phyloP scores from a whole-genome alignment of 805 yeast genomes.

The Priceomyces castillae region DNA sequence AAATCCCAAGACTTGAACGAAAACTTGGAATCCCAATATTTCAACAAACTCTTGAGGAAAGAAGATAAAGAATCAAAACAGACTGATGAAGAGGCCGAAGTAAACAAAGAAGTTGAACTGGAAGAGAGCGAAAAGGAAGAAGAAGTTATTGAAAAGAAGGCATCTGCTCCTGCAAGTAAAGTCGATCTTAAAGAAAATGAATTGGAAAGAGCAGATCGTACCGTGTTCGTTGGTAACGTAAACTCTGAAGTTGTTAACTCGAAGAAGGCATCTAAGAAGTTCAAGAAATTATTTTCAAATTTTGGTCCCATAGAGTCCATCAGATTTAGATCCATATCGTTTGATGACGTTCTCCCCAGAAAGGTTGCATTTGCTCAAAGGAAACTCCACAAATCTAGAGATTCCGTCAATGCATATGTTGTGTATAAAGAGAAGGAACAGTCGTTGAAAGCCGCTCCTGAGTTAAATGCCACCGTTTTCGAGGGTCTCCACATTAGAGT shows the following conservation, averaged over 20 bases:
- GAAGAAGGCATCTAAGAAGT: slow-evolving; percentile 56
- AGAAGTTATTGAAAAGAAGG: slow-evolving; percentile 11
- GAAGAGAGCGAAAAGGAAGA: slow-evolving; percentile 11
- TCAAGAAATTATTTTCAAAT: slow-evolving; percentile 59
- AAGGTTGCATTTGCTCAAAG: slow-evolving; percentile 86
- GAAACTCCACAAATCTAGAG: slow-evolving; percentile 71
- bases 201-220: slow-evolving; percentile 76
- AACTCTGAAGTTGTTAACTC: slow-evolving; percentile 61
- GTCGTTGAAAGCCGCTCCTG: slow-evolving; percentile 45
- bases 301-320: slow-evolving; percentile 65
- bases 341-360: slow-evolving; percentile 83
- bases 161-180: slow-evolving; percentile 39
- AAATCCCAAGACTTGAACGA: slow-evolving; percentile 35
- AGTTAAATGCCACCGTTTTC: slow-evolving; percentile 66
- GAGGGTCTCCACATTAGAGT: slow-evolving; percentile 78
- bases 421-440: slow-evolving; percentile 62
- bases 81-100: slow-evolving; percentile 20
- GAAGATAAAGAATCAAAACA: slow-evolving; percentile 20
- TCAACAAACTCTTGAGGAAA: slow-evolving; percentile 46
- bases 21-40: slow-evolving; percentile 56
- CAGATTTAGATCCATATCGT: slow-evolving; percentile 90
- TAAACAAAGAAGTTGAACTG: slow-evolving; percentile 13
- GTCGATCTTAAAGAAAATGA: slow-evolving; percentile 68
- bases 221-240: slow-evolving; percentile 87
- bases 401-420: slow-evolving; percentile 82